Evolutionary conservation across 306 rosid species (phyloP).

Genomic region (Medicago ruthenica): DNA sequence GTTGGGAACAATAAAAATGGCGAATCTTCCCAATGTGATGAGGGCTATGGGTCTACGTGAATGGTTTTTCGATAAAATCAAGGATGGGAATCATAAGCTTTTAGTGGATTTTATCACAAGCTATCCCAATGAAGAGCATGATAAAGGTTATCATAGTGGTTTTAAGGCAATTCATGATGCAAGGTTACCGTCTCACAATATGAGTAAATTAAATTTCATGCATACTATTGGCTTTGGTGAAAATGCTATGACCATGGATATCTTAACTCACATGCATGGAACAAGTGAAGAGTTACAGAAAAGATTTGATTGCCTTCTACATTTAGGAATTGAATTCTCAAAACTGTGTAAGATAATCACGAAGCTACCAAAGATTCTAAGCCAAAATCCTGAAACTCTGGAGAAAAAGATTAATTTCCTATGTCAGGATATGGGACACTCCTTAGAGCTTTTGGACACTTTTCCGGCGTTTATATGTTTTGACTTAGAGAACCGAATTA

Average conservation of each 20-base stretch:
- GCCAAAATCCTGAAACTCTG: conserved; percentile 63
- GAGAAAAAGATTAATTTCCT: conserved; percentile 66
- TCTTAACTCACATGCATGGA: conserved; percentile 63
- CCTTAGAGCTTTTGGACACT: conserved; percentile 50
- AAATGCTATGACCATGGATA: conserved; percentile 61
- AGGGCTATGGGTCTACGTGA: conserved; percentile 70
- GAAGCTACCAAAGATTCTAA: conserved; percentile 60
- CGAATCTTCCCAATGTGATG: conserved; percentile 68
- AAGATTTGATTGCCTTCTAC: conserved; percentile 70
- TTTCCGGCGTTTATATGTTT: conserved; percentile 72
- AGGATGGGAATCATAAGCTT: conserved; percentile 56
- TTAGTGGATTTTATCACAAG: conserved; percentile 49
- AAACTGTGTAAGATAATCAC: conserved; percentile 59
- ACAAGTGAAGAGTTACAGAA: conserved; percentile 49
- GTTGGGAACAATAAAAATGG: conserved; percentile 68
- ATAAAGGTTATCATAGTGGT: conserved; percentile 44
- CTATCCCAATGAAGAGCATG: conserved; percentile 52
- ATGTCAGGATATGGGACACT: conserved; percentile 58
- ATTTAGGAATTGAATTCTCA: conserved; percentile 63
- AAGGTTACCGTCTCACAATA: conserved; percentile 49
- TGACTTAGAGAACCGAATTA: conserved; percentile 73
- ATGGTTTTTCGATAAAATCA: conserved; percentile 69
- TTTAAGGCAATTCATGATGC: conserved; percentile 54
- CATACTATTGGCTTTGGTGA: conserved; percentile 81
- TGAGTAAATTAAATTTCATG: conserved; percentile 71